Base-by-base conservation (phyloP, 208 protist species). In the Crithidia bombi region DNA sequence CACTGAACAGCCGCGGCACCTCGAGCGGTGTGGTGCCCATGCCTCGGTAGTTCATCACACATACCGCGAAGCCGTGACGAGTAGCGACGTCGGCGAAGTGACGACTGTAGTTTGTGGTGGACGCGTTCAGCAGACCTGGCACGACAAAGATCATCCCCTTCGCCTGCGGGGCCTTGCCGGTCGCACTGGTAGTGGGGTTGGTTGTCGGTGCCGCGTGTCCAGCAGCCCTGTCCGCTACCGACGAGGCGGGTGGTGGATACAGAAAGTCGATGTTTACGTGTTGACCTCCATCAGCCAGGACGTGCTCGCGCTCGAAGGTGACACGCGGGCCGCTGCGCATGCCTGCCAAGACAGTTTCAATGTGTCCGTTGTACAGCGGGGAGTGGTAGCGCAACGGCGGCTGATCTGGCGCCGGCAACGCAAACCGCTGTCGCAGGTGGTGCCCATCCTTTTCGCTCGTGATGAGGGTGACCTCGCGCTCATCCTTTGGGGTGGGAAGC, bases 131-230 rank as follows among this genome's bases (percentile, higher is more conserved):
- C 33, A 92, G 57, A 0, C 89, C 86, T 0, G 89, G 89, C 17
- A 94, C 70, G 6, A 91, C 68, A 23, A 94, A 58, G 6, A 90
- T 57, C 14, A 94, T 52, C 2, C 62, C 85, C 59, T 69, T 66
- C 32, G 65, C 52, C 12, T 46, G 36, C 21, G 72, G 72, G 4
- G 65, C 46, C 14, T 54, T 52, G 0, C 43, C 57, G 2, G 11
- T 49, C 21, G 19, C 43, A 49, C 43, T n/a, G n/a, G n/a, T n/a
- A n/a, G n/a, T n/a, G n/a, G n/a, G n/a, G n/a, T n/a, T n/a, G n/a
- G n/a, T n/a, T n/a, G n/a, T n/a, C n/a, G n/a, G 14, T 15, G 38
- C n/a, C 6, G 55, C 4, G 19, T 32, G 28, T 4, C 25, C 19
- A 15, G 25, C 12, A 11, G 28, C 3, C n/a, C 35, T 26, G 12